Evolutionary conservation across 1,139 yeast genomes (phyloP).

Genomic region (Eremothecium sinecaudum): DNA sequence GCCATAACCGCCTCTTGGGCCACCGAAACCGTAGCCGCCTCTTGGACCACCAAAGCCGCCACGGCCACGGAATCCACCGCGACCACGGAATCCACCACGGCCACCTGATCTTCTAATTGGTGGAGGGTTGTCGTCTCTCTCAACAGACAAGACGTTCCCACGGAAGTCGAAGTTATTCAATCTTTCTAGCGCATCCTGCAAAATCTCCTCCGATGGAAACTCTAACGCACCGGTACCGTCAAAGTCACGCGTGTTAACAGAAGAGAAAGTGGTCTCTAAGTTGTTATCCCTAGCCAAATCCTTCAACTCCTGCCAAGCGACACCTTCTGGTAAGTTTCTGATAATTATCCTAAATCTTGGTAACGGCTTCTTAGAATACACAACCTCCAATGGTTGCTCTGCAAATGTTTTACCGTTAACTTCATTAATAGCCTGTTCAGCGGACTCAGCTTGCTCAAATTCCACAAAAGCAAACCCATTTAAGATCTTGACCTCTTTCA

Average conservation of each 20-base stretch:
- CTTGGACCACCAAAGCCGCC: slow-evolving; percentile 34
- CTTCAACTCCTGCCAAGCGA: slow-evolving; percentile 80
- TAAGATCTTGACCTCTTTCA: slow-evolving; percentile 58
- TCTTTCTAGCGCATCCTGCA: slow-evolving; percentile 57
- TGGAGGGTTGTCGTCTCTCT: slow-evolving; percentile 71
- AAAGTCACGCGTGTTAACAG: slow-evolving; percentile 56
- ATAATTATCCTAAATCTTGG: slow-evolving; percentile 68
- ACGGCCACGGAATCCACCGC: slow-evolving; percentile 34
- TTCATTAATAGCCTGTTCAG: slow-evolving; percentile 56
- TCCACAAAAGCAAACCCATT: slow-evolving; percentile 73
- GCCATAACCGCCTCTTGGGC: slow-evolving; percentile 29
- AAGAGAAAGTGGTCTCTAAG: slow-evolving; percentile 59
- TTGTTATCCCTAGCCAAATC: slow-evolving; percentile 68
- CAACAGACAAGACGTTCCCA: slow-evolving; percentile 57
- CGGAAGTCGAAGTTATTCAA: slow-evolving; percentile 65
- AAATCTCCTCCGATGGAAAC: slow-evolving; percentile 64
- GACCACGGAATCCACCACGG: slow-evolving; percentile 40
- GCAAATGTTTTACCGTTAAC: slow-evolving; percentile 48
- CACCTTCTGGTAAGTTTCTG: slow-evolving; percentile 59
- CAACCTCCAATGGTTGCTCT: slow-evolving; percentile 58
- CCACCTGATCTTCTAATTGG: slow-evolving; percentile 52
- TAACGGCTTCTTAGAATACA: slow-evolving; percentile 58
- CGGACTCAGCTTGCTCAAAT: slow-evolving; percentile 56
- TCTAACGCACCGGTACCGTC: slow-evolving; percentile 73
- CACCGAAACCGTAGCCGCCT: slow-evolving; percentile 30